A percentile compares a stretch with the other conserved stretches of the same genome.
phyloP scores from a whole-genome alignment of 169 alveolate species.

The Cryptosporidium viatorum region DNA sequence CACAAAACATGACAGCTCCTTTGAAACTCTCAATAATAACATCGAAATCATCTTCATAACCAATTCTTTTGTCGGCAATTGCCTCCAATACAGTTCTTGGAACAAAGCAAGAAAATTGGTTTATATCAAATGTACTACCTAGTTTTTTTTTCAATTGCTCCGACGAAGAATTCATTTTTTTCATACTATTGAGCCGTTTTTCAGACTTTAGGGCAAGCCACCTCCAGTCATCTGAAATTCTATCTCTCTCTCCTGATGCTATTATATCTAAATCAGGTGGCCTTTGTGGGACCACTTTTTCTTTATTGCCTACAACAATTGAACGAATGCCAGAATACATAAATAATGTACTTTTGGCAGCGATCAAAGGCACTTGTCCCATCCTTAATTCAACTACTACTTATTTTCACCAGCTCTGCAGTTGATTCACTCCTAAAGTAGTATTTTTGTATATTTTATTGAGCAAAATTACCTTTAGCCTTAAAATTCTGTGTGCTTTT shows the following conservation, averaged over 20 bases:
- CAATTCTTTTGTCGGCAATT: constrained; percentile 82
- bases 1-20: constrained; percentile 87
- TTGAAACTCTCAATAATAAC: constrained; percentile 80
- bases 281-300: constrained; percentile 58
- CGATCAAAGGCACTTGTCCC: constrained; percentile 70
- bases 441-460: neutral
- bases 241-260: constrained; percentile 74
- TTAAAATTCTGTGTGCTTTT: constrained; percentile 11
- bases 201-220: constrained; percentile 83
- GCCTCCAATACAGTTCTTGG: constrained; percentile 85
- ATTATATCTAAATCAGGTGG: constrained; percentile 72
- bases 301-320: constrained; percentile 55
- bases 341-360: constrained; percentile 67
- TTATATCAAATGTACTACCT: constrained; percentile 79
- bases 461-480: neutral
- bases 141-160: constrained; percentile 71
- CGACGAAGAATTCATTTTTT: constrained; percentile 74
- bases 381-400: neutral
- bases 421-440: neutral
- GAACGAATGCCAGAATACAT: constrained; percentile 64
- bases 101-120: constrained; percentile 83
- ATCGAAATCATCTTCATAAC: constrained; percentile 83
- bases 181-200: constrained; percentile 77
- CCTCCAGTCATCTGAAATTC: constrained; percentile 83
- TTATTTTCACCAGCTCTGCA: neutral